Percentiles rank a stretch among this genome's conserved stretches.
These are phyloP conservation scores for Austroboletus novae-zelandiae DNA, from an alignment of 1,284 basidiomycete genomes.

Conservation along the genomic window DNA sequence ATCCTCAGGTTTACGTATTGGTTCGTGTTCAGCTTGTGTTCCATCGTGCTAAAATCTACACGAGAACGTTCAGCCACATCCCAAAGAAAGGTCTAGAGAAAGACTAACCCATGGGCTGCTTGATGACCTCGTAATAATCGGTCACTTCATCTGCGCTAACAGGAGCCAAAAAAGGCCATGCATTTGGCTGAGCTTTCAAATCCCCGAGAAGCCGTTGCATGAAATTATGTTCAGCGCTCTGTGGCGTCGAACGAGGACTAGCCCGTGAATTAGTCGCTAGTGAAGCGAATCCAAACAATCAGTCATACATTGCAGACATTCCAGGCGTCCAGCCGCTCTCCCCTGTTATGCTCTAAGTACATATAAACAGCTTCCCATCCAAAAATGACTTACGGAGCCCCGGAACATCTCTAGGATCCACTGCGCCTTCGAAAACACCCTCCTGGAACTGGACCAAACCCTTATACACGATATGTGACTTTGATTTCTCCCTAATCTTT, in stretches of 20 bases:
- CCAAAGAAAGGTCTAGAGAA: not conserved
- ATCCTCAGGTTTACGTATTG: slow-evolving; percentile 76
- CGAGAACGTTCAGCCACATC: not conserved
- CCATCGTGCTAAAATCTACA: slow-evolving; percentile 87
- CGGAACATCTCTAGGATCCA: slow-evolving; percentile 78
- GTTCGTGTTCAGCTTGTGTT: slow-evolving; percentile 84
- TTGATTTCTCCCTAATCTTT: slow-evolving; percentile 88
- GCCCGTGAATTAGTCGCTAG: slow-evolving; percentile 14
- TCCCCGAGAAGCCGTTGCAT: slow-evolving; percentile 88
- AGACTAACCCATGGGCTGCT: slow-evolving; percentile 87
- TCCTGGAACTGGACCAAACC: slow-evolving; percentile 81
- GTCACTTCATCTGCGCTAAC: slow-evolving; percentile 83
- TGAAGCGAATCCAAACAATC: not conserved
- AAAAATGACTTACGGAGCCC: slow-evolving; percentile 65
- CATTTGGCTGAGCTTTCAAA: slow-evolving; percentile 74
- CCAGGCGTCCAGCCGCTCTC: slow-evolving; percentile 94
- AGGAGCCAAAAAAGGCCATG: slow-evolving; percentile 87
- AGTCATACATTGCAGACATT: slow-evolving; percentile 72
- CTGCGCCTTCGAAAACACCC: slow-evolving; percentile 43
- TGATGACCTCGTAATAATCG: slow-evolving; percentile 92
- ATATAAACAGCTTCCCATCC: slow-evolving; percentile 1
- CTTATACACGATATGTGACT: slow-evolving; percentile 82
- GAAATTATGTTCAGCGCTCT: slow-evolving; percentile 55
- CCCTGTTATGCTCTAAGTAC: slow-evolving; percentile 40
- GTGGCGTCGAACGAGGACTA: slow-evolving; percentile 43